phyloP scores from a whole-genome alignment of 2,329 filamentous ascomycete species.

The Grosmannia penicillata region DNA sequence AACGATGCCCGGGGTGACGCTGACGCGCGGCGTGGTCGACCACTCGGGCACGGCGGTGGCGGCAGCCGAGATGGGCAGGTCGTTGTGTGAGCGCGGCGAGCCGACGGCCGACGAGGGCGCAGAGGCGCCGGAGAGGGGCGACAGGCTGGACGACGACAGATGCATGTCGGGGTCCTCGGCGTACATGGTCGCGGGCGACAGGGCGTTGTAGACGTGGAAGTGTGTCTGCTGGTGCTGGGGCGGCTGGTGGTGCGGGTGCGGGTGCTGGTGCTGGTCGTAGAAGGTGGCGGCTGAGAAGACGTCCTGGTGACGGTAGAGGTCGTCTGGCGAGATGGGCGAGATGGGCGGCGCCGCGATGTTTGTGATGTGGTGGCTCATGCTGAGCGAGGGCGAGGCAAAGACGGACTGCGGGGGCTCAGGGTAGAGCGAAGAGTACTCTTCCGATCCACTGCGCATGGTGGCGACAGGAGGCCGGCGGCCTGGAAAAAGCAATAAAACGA shows the following conservation, averaged over 20 bases:
- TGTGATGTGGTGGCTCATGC: slow-evolving; percentile 7
- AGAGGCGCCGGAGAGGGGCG: slow-evolving; percentile 45
- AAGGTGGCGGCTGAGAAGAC: slow-evolving; percentile 32
- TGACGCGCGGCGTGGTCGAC: slow-evolving; percentile 37
- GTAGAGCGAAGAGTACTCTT: slow-evolving; percentile 12
- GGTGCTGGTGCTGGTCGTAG: slow-evolving; percentile 35
- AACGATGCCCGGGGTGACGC: slow-evolving; percentile 49
- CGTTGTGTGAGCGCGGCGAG: slow-evolving; percentile 49
- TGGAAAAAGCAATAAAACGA: neutral
- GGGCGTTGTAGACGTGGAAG: no score
- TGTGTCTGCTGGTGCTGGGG: no score
- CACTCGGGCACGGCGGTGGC: slow-evolving; percentile 46
- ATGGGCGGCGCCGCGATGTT: no score
- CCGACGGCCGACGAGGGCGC: slow-evolving; percentile 52
- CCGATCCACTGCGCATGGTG: slow-evolving; percentile 9
- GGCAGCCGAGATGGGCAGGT: no score
- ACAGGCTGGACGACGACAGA: slow-evolving; percentile 42
- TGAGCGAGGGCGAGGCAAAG: slow-evolving; percentile 8
- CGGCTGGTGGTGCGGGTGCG: no score
- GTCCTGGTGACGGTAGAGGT: slow-evolving; percentile 7
- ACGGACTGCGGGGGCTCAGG: slow-evolving; percentile 11
- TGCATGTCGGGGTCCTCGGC: slow-evolving; percentile 34
- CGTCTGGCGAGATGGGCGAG: slow-evolving; percentile 10
- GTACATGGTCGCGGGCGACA: slow-evolving; percentile 34
- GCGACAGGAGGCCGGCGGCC: no score